Evolutionary conservation across 345 rosid genomes (phyloP).

Genomic region (Eucalyptus victrix): DNA sequence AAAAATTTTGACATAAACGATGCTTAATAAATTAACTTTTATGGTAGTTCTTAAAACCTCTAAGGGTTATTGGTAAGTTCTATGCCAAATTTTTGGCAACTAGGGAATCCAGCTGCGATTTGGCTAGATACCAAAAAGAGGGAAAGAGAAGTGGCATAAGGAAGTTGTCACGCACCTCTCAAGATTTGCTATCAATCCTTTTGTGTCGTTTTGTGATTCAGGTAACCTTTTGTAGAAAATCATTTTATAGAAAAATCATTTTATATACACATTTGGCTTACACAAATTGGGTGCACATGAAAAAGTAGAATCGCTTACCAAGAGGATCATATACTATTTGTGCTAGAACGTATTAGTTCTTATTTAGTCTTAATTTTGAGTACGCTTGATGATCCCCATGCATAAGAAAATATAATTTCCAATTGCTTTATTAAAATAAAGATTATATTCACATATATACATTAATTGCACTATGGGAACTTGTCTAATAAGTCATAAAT

Average conservation of each 20-base stretch:
- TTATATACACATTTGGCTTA: not conserved
- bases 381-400: not conserved
- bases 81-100: not conserved
- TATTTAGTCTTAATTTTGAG: not conserved
- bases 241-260: not conserved
- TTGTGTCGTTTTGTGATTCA: not conserved
- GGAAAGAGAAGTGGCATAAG: not conserved
- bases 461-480: not conserved
- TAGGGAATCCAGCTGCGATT: not conserved
- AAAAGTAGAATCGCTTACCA: not conserved
- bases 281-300: not conserved
- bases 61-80: not conserved
- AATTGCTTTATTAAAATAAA: not conserved
- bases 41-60: not conserved
- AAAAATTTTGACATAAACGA: not conserved
- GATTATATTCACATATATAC: not conserved
- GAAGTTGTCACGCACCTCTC: not conserved
- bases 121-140: not conserved
- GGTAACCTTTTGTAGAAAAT: not conserved
- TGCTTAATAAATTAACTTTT: not conserved
- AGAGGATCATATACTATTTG: not conserved
- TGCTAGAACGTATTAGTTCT: not conserved
- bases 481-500: not conserved
- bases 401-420: not conserved
- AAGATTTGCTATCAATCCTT: not conserved